Conservation (phyloP, 2,329 filamentous ascomycete genomes). For the Diaporthe humulicola region DNA sequence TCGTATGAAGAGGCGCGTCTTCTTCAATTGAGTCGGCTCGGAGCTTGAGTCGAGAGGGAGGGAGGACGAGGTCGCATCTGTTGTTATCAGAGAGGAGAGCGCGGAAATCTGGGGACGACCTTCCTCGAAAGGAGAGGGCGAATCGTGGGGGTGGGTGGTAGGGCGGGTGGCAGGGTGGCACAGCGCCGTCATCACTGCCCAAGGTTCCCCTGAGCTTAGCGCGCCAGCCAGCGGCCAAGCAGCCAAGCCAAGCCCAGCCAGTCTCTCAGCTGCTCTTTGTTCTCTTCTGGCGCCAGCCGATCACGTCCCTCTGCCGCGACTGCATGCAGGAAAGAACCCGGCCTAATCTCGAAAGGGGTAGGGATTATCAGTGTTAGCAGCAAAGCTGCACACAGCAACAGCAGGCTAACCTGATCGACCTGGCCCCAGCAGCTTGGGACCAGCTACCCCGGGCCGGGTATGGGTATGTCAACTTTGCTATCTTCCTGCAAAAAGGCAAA, state of each 20-base stretch:
- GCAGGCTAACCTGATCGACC: slow-evolving; percentile 12
- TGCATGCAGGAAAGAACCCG: slow-evolving; percentile 30
- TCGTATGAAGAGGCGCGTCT: slow-evolving; percentile 1
- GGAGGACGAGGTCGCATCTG: slow-evolving; percentile 7
- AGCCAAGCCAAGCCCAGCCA: slow-evolving; percentile 10
- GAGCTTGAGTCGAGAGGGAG: background rate
- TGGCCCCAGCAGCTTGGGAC: background rate
- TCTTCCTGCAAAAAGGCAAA: background rate
- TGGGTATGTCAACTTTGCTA: slow-evolving; percentile 2
- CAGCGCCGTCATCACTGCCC: slow-evolving; percentile 4
- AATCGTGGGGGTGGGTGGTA: slow-evolving; percentile 27
- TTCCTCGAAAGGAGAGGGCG: slow-evolving; percentile 29
- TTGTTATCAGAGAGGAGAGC: slow-evolving; percentile 10
- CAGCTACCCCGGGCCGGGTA: slow-evolving; percentile 2
- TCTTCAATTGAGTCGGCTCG: slow-evolving; percentile 26
- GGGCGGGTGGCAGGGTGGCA: background rate
- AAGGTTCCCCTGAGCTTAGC: slow-evolving; percentile 40
- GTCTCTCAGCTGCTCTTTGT: slow-evolving; percentile 24
- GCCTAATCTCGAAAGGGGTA: slow-evolving; percentile 22
- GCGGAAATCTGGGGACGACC: slow-evolving; percentile 29
- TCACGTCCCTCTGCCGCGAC: slow-evolving; percentile 29
- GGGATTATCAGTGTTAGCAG: slow-evolving; percentile 35
- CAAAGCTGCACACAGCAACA: background rate
- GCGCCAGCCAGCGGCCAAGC: slow-evolving; percentile 23
- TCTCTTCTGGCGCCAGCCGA: slow-evolving; percentile 10